These are phyloP conservation scores for Pelargonium australe DNA, from an alignment of 441 rosid genomes.

Conservation along the genomic window DNA sequence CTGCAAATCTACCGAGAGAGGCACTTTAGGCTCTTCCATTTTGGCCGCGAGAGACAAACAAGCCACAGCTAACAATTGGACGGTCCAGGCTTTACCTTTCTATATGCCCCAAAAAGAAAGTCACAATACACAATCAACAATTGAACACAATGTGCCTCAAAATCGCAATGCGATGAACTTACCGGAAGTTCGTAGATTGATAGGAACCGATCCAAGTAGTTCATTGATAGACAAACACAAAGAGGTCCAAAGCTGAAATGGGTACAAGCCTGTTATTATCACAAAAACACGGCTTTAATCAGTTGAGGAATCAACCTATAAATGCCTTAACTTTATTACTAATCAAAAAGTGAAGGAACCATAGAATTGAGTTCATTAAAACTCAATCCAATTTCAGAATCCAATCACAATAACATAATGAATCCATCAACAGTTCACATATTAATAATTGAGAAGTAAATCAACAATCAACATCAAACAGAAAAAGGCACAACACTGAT, in stretches of 20 bases:
- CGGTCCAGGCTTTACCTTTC: slow-evolving; percentile 46
- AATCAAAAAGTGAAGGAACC: background rate
- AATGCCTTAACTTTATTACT: background rate
- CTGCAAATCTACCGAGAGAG: slow-evolving; percentile 48
- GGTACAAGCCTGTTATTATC: slow-evolving; percentile 37
- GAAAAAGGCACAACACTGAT: slow-evolving; percentile 7
- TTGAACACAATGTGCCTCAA: background rate
- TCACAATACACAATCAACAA: slow-evolving; percentile 12
- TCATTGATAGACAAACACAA: slow-evolving; percentile 29
- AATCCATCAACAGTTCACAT: slow-evolving; percentile 1
- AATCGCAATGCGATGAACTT: slow-evolving; percentile 20
- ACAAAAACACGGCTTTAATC: slow-evolving; percentile 3
- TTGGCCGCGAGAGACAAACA: slow-evolving; percentile 57
- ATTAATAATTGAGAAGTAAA: slow-evolving; percentile 8
- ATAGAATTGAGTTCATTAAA: background rate
- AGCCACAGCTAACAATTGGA: slow-evolving; percentile 47
- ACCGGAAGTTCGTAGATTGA: slow-evolving; percentile 41
- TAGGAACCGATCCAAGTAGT: slow-evolving; percentile 45
- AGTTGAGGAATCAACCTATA: slow-evolving; percentile 15
- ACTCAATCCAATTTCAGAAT: slow-evolving; percentile 1
- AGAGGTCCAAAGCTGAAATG: slow-evolving; percentile 34
- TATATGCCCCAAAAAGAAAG: slow-evolving; percentile 17
- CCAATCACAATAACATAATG: slow-evolving; percentile 1
- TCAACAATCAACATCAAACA: background rate
- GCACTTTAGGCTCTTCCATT: slow-evolving; percentile 49